Conservation (phyloP, 2,329 filamentous ascomycete species). For the Pseudocercospora pini-densiflorae region DNA sequence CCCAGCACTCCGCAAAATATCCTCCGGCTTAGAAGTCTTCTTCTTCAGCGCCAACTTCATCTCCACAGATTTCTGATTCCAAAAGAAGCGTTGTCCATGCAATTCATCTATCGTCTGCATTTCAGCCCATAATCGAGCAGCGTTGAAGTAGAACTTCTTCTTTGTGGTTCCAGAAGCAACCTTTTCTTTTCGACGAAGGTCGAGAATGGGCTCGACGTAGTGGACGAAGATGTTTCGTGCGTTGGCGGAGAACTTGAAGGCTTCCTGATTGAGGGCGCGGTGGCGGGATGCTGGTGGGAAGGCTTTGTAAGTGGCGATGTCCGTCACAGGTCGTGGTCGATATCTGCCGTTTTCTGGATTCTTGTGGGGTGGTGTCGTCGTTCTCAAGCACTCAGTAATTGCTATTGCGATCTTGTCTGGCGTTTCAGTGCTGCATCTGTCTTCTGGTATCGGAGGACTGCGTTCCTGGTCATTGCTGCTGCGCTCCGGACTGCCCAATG, state of each 20-base stretch:
- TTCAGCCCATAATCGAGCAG: conserved; percentile 23
- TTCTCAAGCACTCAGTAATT: not conserved
- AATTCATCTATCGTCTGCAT: not conserved
- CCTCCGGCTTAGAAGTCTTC: conserved; percentile 6
- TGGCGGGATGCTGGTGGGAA: conserved; percentile 18
- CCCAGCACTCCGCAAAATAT: conserved; percentile 23
- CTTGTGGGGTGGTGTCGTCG: not conserved
- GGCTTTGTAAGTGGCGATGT: conserved; percentile 2
- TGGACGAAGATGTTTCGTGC: conserved; percentile 28
- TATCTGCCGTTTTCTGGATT: not conserved
- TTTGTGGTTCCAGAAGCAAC: conserved; percentile 12
- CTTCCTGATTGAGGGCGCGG: conserved; percentile 19
- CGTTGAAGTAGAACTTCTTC: conserved; percentile 21
- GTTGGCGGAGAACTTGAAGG: conserved; percentile 21
- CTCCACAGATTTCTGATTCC: conserved; percentile 23
- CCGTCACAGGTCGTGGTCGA: conserved; percentile 1
- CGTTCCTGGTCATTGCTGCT: not conserved
- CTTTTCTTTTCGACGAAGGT: conserved; percentile 9
- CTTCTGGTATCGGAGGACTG: not conserved
- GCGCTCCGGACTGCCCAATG: not conserved
- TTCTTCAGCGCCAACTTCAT: conserved; percentile 18
- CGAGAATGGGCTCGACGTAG: conserved; percentile 19
- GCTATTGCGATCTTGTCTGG: not conserved
- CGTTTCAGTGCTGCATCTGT: not conserved
- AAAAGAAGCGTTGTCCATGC: conserved; percentile 21